Conservation (phyloP, 2,329 filamentous ascomycete species). For the Periconia macrospinosa region DNA sequence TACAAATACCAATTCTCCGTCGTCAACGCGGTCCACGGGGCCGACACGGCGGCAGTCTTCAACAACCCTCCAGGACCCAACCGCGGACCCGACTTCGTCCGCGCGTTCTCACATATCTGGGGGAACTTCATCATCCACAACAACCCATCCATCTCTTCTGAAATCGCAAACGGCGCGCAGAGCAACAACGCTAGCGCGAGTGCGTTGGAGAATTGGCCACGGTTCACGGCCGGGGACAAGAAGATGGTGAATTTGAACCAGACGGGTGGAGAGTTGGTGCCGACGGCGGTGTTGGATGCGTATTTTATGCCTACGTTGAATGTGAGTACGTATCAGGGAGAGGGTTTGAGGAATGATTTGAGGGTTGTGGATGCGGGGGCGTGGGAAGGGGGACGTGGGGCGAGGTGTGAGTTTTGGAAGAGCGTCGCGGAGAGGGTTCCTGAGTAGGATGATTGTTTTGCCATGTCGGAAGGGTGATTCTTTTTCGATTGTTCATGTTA, state of each 20-base stretch:
- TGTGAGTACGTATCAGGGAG: constrained; percentile 11
- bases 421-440: constrained; percentile 12
- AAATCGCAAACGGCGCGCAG: constrained; percentile 3
- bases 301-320: not conserved
- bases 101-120: constrained; percentile 14
- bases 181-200: not conserved
- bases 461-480: too few species aligned
- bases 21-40: constrained; percentile 16
- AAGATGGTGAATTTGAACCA: constrained; percentile 22
- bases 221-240: constrained; percentile 7
- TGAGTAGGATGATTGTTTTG: not conserved
- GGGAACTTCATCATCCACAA: constrained; percentile 14
- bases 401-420: constrained; percentile 27
- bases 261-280: constrained; percentile 17
- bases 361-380: constrained; percentile 19
- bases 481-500: too few species aligned
- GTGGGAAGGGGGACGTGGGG: constrained; percentile 24
- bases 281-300: not conserved
- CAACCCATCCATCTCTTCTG: constrained; percentile 11
- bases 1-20: constrained; percentile 26
- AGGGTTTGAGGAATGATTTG: constrained; percentile 17
- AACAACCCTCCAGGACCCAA: constrained; percentile 22
- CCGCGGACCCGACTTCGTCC: constrained; percentile 8
- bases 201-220: constrained; percentile 16
- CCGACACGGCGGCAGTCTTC: constrained; percentile 15